phyloP scores from a whole-genome alignment of 2,329 filamentous ascomycete genomes.

The Arthrocladium fulminans region DNA sequence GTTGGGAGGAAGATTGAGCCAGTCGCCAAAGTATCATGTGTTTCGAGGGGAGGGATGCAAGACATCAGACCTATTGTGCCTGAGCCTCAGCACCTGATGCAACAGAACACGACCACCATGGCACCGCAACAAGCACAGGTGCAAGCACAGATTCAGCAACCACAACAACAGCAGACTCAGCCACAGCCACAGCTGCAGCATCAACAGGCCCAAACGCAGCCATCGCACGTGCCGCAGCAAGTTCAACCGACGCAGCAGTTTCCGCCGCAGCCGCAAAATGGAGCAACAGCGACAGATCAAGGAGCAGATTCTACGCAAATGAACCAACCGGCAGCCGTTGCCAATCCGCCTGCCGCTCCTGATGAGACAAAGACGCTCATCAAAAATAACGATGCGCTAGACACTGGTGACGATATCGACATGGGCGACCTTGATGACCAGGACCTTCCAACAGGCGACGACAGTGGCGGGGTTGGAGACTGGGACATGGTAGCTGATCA shows the following conservation, averaged over 20 bases:
- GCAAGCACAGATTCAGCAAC: conserved; percentile 39
- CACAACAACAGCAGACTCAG: conserved; percentile 32
- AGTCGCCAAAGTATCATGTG: conserved; percentile 57
- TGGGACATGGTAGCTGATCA: conserved; percentile 69
- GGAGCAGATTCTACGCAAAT: not conserved
- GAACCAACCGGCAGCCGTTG: not conserved
- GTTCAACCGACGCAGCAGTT: not conserved
- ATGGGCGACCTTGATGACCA: conserved; percentile 48
- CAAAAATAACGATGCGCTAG: conserved; percentile 13
- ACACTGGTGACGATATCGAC: conserved; percentile 38
- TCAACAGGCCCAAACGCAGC: not conserved
- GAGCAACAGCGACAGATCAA: not conserved
- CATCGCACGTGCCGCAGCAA: conserved; percentile 3
- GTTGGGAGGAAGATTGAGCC: conserved; percentile 59
- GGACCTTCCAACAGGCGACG: conserved; percentile 10
- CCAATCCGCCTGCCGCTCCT: conserved; percentile 3
- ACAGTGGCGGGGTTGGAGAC: conserved; percentile 40
- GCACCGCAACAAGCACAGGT: conserved; percentile 35
- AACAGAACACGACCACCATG: not conserved
- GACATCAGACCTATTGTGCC: conserved; percentile 33
- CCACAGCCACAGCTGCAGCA: conserved; percentile 15
- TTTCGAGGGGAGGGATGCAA: conserved; percentile 69
- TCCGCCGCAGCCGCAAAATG: conserved; percentile 4
- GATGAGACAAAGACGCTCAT: not conserved
- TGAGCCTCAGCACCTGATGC: conserved; percentile 1